Conservation (phyloP, 2,329 filamentous ascomycete genomes). For the Diaporthe caulivora region DNA sequence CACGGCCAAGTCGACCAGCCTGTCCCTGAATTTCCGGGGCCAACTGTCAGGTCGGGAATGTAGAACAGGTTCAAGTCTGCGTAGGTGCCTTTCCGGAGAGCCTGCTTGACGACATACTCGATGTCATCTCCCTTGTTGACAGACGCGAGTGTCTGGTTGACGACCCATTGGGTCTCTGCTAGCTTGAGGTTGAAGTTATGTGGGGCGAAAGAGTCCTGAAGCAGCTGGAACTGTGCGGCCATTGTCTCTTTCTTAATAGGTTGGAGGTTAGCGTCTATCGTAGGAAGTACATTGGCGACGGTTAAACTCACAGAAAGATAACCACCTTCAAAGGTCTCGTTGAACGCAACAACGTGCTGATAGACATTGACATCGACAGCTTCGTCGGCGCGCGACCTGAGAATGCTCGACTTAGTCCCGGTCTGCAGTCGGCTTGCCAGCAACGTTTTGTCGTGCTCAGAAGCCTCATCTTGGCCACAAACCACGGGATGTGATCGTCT, state of each 20-base stretch:
- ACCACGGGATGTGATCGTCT: background rate
- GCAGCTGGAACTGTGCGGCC: conserved; percentile 14
- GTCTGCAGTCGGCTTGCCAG: background rate
- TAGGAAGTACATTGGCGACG: background rate
- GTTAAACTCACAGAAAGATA: conserved; percentile 8
- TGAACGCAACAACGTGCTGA: conserved; percentile 21
- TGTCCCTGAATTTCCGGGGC: background rate
- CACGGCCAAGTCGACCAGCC: conserved; percentile 18
- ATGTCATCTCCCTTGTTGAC: conserved; percentile 20
- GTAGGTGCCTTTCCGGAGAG: conserved; percentile 19
- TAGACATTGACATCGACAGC: conserved; percentile 21
- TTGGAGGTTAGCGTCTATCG: background rate
- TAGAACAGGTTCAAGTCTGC: conserved; percentile 23
- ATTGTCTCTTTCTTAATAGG: conserved; percentile 13
- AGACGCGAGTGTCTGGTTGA: background rate
- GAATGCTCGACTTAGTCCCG: background rate
- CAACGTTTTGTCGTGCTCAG: background rate
- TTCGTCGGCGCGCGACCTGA: background rate
- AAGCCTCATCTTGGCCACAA: conserved; percentile 1
- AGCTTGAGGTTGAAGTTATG: conserved; percentile 19
- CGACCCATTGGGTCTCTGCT: conserved; percentile 11
- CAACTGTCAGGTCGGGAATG: conserved; percentile 2
- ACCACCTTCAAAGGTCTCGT: conserved; percentile 3
- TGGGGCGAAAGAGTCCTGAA: conserved; percentile 12
- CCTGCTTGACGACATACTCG: conserved; percentile 19